Evolutionary conservation across 202 grass and related monocot species (phyloP).

Genomic region (Eragrostis tef): DNA sequence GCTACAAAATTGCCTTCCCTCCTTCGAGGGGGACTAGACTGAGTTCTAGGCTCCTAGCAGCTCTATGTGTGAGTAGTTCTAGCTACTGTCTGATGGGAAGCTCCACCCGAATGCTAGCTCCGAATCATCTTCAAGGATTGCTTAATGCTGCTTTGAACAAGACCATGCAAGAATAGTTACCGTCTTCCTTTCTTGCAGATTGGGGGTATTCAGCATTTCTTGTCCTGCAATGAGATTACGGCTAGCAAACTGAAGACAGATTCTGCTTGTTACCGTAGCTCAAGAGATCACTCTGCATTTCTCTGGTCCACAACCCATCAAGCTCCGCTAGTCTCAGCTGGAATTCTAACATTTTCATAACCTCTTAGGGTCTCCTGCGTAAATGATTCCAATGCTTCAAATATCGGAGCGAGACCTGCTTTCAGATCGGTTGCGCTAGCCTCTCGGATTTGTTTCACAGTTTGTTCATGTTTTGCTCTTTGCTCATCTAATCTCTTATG

Average conservation of each 20-base stretch:
- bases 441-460: constrained; percentile 63
- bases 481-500: constrained; percentile 73
- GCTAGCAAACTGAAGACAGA: constrained; percentile 7
- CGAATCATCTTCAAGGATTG: constrained; percentile 36
- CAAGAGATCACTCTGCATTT: constrained; percentile 29
- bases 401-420: constrained; percentile 75
- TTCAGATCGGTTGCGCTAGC: constrained; percentile 65
- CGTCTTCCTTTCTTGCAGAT: constrained; percentile 28
- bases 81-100: constrained; percentile 15
- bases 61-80: constrained; percentile 35
- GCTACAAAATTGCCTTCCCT: constrained; percentile 55
- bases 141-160: not conserved
- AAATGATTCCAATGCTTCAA: constrained; percentile 78
- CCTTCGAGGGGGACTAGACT: constrained; percentile 30
- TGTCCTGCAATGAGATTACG: not conserved
- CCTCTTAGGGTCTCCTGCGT: constrained; percentile 62
- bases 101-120: not conserved
- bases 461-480: constrained; percentile 66
- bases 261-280: constrained; percentile 31
- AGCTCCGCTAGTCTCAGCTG: not conserved
- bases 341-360: constrained; percentile 72
- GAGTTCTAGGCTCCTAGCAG: constrained; percentile 2
- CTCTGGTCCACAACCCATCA: constrained; percentile 39
- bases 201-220: too few species aligned
- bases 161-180: constrained; percentile 4